Conservation (phyloP, 2,329 filamentous ascomycete genomes). For the Fusarium nanum region DNA sequence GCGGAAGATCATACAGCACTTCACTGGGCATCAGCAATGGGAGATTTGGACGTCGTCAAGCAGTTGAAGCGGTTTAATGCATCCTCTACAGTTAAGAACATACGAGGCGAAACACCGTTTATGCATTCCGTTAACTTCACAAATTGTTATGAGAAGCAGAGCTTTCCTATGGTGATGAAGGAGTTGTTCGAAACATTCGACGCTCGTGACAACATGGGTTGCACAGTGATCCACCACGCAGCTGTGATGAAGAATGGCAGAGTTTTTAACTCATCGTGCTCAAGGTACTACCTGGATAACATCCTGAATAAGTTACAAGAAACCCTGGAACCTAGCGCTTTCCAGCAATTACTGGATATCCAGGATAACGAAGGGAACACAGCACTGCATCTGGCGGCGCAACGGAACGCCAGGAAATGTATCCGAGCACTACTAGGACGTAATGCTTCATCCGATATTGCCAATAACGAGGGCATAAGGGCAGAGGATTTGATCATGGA, state of each 20-base stretch:
- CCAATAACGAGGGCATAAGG: slow-evolving; percentile 83
- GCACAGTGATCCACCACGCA: slow-evolving; percentile 94
- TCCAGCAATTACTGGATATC: slow-evolving; percentile 82
- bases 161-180: slow-evolving; percentile 85
- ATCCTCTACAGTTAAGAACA: slow-evolving; percentile 75
- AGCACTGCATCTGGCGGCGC: slow-evolving; percentile 78
- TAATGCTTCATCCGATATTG: slow-evolving; percentile 84
- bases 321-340: slow-evolving; percentile 77
- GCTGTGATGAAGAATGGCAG: slow-evolving; percentile 87
- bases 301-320: slow-evolving; percentile 89
- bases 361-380: slow-evolving; percentile 92
- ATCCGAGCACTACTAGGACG: slow-evolving; percentile 82
- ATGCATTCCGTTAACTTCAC: slow-evolving; percentile 97
- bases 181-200: slow-evolving; percentile 86
- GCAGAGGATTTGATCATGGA: slow-evolving; percentile 86
- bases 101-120: slow-evolving; percentile 86
- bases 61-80: slow-evolving; percentile 87
- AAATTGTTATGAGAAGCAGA: slow-evolving; percentile 94
- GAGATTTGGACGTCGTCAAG: slow-evolving; percentile 90
- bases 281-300: slow-evolving; percentile 92
- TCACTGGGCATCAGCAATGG: slow-evolving; percentile 98
- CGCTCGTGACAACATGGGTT: slow-evolving; percentile 80
- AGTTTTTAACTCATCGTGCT: slow-evolving; percentile 84
- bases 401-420: slow-evolving; percentile 89
- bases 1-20: slow-evolving; percentile 91